These are phyloP conservation scores for Coniochaeta sp. DNA, from an alignment of 2,329 filamentous ascomycete genomes.

Conservation along the genomic window DNA sequence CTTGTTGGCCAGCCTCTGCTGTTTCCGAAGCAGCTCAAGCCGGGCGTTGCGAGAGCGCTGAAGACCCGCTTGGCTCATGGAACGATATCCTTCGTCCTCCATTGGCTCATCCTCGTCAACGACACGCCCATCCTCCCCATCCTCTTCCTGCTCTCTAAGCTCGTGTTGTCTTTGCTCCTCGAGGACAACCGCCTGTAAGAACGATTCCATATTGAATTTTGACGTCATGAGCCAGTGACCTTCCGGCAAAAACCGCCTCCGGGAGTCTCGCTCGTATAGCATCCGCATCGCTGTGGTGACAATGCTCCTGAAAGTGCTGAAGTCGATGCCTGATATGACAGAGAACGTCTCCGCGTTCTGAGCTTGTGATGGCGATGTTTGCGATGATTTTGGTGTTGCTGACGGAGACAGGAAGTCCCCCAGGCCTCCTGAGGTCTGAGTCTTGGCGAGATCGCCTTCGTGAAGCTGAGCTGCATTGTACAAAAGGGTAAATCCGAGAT, in stretches of 20 bases:
- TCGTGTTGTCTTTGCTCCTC: constrained; percentile 78
- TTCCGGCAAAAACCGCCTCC: constrained; percentile 73
- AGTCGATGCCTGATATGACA: constrained; percentile 60
- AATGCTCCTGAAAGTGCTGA: constrained; percentile 71
- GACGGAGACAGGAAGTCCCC: constrained; percentile 2
- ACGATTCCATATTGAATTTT: constrained; percentile 81
- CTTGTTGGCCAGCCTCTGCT: constrained; percentile 59
- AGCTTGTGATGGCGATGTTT: not conserved
- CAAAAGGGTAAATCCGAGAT: constrained; percentile 81
- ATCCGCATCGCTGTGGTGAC: constrained; percentile 76
- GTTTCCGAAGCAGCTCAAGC: constrained; percentile 54
- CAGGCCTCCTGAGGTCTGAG: not conserved
- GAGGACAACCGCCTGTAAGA: constrained; percentile 75
- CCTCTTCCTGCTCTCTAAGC: constrained; percentile 52
- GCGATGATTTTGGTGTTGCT: not conserved
- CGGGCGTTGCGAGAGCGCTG: constrained; percentile 55
- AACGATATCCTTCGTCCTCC: constrained; percentile 18
- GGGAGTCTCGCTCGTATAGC: constrained; percentile 88
- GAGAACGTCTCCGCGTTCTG: constrained; percentile 18
- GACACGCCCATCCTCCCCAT: constrained; percentile 34
- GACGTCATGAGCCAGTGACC: constrained; percentile 91
- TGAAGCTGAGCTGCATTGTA: constrained; percentile 66
- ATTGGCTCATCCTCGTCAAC: constrained; percentile 25
- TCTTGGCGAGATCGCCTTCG: constrained; percentile 6
- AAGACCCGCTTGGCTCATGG: constrained; percentile 41